Conservation (phyloP, 305 asterid genomes). For the Euphrasia arctica region DNA sequence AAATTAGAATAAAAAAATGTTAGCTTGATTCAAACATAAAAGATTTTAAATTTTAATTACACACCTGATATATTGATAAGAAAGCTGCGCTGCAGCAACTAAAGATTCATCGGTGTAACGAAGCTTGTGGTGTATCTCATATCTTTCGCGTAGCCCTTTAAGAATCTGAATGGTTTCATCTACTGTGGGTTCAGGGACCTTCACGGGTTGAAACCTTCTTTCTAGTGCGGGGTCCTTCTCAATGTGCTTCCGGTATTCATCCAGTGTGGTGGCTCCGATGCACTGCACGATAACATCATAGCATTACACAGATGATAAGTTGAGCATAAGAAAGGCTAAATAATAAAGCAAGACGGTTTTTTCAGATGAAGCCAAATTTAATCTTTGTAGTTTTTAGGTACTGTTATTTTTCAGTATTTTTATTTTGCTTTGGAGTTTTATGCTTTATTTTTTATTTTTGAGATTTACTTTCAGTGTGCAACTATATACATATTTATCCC, state of each 20-base stretch:
- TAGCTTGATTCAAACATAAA: background rate
- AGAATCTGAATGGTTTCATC: constrained; percentile 76
- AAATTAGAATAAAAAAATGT: too few relatives aligned
- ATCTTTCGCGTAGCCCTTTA: constrained; percentile 78
- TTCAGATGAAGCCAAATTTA: too few relatives aligned
- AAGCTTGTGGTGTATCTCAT: constrained; percentile 85
- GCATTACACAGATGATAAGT: constrained; percentile 2
- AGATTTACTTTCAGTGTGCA: constrained; percentile 4
- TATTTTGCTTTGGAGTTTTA: background rate
- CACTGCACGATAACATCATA: constrained; percentile 40
- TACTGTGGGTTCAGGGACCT: constrained; percentile 88
- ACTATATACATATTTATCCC: constrained; percentile 14
- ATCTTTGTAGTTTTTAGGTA: too few relatives aligned
- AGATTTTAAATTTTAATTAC: background rate
- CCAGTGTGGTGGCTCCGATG: constrained; percentile 85
- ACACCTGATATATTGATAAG: constrained; percentile 81
- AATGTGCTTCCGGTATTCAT: constrained; percentile 76
- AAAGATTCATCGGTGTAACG: constrained; percentile 80
- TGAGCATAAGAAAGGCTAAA: background rate
- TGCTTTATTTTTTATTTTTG: background rate
- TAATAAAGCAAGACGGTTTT: background rate
- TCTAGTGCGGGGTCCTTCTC: constrained; percentile 93
- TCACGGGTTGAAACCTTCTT: constrained; percentile 87
- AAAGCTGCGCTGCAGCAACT: constrained; percentile 74
- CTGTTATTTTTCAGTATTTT: too few relatives aligned